Conservation (phyloP, 2,329 filamentous ascomycete genomes). For the Pseudocercospora crystallina region DNA sequence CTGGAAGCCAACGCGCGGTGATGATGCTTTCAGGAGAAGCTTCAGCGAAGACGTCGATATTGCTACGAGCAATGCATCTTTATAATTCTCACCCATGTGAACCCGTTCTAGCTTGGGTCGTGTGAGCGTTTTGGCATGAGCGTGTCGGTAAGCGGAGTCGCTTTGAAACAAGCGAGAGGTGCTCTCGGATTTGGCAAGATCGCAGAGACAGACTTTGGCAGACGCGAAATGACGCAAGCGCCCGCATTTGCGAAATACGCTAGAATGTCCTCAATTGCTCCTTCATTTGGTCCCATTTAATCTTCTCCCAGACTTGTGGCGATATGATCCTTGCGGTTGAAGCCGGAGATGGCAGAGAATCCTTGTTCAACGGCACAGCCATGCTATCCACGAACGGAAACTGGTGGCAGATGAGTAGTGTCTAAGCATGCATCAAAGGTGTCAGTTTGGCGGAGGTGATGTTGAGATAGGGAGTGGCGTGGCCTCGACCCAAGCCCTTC, state of each 20-base stretch:
- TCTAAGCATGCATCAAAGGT: too few relatives aligned
- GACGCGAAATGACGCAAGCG: background rate
- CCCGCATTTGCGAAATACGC: too few relatives aligned
- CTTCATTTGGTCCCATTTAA: background rate
- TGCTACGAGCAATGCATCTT: background rate
- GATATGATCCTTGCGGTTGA: background rate
- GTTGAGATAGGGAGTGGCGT: slow-evolving; percentile 2
- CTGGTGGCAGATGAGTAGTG: background rate
- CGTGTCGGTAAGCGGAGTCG: too few relatives aligned
- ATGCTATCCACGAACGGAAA: background rate
- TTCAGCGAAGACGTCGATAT: slow-evolving; percentile 16
- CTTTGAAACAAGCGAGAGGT: background rate
- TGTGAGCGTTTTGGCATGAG: too few relatives aligned
- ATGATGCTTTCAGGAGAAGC: slow-evolving; percentile 19
- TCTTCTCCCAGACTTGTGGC: background rate
- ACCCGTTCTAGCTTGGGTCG: too few relatives aligned
- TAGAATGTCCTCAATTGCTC: too few relatives aligned
- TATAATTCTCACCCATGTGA: too few relatives aligned
- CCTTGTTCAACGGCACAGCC: background rate
- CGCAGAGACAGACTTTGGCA: background rate
- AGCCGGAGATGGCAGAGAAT: background rate
- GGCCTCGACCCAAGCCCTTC: slow-evolving; percentile 5
- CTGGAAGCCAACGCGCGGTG: slow-evolving; percentile 18
- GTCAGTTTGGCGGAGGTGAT: background rate
- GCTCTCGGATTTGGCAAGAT: background rate